A percentile compares a stretch with the other conserved stretches of the same genome.
Conservation (phyloP, 441 rosid species). For the Jatropha multifida region DNA sequence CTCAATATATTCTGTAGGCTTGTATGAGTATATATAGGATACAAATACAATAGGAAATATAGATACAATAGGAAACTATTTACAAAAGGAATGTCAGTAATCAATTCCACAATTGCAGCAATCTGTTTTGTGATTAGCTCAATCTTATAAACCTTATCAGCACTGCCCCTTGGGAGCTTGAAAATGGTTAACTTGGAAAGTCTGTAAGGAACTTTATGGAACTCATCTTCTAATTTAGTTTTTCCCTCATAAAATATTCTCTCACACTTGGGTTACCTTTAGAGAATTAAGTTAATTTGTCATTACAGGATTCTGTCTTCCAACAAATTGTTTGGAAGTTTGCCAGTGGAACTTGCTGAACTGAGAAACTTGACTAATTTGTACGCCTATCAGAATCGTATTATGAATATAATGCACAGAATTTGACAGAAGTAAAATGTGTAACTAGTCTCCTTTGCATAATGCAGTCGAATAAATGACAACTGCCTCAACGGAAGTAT, state of each 20-base stretch:
- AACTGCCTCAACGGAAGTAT: slow-evolving; percentile 40
- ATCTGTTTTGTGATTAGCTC: too few relatives aligned
- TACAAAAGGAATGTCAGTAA: too few relatives aligned
- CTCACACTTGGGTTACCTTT: not conserved
- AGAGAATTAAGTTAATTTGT: not conserved
- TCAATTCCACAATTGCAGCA: too few relatives aligned
- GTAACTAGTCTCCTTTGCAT: slow-evolving; percentile 13
- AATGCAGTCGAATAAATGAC: slow-evolving; percentile 38
- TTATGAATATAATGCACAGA: not conserved
- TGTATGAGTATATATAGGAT: too few relatives aligned
- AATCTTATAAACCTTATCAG: slow-evolving; percentile 7
- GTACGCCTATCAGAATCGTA: slow-evolving; percentile 27
- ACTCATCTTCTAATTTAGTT: not conserved
- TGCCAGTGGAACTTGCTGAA: slow-evolving; percentile 33
- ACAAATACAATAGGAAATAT: too few relatives aligned
- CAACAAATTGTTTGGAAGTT: slow-evolving; percentile 39
- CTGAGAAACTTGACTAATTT: slow-evolving; percentile 38
- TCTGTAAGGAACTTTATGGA: slow-evolving; percentile 43
- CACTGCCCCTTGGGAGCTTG: slow-evolving; percentile 53
- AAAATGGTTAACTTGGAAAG: slow-evolving; percentile 42
- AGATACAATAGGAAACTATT: too few relatives aligned
- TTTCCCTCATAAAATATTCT: not conserved
- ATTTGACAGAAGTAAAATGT: not conserved
- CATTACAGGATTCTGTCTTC: slow-evolving; percentile 41
- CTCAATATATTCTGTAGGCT: too few relatives aligned